A percentile compares a stretch with the other conserved stretches of the same genome.
These are phyloP conservation scores for Diatrype stigma DNA, from an alignment of 2,329 filamentous ascomycete genomes.

Conservation along the genomic window DNA sequence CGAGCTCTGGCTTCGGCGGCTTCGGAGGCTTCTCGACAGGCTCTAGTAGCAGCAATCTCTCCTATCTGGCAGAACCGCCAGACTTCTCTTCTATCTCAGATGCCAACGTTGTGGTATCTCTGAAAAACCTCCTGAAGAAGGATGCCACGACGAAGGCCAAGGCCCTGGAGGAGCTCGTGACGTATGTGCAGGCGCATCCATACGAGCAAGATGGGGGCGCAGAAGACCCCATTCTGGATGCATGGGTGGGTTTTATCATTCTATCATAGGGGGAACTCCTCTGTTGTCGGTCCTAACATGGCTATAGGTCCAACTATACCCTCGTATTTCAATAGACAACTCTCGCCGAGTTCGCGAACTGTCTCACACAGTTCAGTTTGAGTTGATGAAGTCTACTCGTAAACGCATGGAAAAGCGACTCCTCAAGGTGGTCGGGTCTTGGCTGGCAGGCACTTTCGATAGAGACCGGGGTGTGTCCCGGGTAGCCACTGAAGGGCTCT, in stretches of 20 bases:
- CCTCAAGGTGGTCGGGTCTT: conserved; percentile 75
- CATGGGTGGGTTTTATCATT: conserved; percentile 60
- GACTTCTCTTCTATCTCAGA: conserved; percentile 75
- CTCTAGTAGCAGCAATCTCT: conserved; percentile 53
- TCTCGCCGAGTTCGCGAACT: conserved; percentile 83
- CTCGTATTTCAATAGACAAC: conserved; percentile 85
- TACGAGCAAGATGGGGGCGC: conserved; percentile 55
- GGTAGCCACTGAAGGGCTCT: conserved; percentile 73
- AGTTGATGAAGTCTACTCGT: conserved; percentile 58
- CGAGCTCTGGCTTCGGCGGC: conserved; percentile 19
- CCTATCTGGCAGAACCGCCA: conserved; percentile 82
- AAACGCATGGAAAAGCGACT: conserved; percentile 82
- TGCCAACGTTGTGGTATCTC: conserved; percentile 77
- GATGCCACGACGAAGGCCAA: conserved; percentile 89
- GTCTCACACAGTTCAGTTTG: conserved; percentile 69
- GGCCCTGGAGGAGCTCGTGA: conserved; percentile 78
- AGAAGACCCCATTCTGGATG: conserved; percentile 79
- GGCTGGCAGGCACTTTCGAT: conserved; percentile 87
- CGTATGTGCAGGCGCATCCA: conserved; percentile 53
- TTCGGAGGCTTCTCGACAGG: conserved; percentile 40
- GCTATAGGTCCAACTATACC: conserved; percentile 74
- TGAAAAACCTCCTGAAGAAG: conserved; percentile 91
- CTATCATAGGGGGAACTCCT: background rate
- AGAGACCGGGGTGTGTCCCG: conserved; percentile 72
- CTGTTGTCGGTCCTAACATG: conserved; percentile 11